Evolutionary conservation across 768 basidiomycete species (phyloP), one percentile per base, ranked within the genome.

Genomic region (Trametes gibbosa): DNA sequence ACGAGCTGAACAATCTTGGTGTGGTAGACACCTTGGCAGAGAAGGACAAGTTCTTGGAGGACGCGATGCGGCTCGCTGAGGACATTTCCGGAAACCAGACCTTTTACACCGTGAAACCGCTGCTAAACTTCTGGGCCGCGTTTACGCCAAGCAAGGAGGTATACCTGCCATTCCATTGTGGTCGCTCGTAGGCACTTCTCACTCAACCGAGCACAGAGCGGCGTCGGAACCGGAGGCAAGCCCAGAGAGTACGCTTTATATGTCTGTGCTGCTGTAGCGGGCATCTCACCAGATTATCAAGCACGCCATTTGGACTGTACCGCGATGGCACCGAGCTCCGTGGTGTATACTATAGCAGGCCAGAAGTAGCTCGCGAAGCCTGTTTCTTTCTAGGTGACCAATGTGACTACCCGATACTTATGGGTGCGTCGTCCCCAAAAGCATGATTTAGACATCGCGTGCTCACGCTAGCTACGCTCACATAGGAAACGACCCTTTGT

Each of bases 91-190:
- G 78, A 27, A 90, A 90, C 66, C 85, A 89, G 63, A 90, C 90
- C 0, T 91, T 90, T 69, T 79, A 85, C 61, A 85, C 87, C 0
- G 89, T 92, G 19, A 82, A 81, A 64, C 88, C 89, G 2, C 73
- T 91, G 46, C 72, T 92, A 63, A 92, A 91, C 67, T 89, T 91
- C 63, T 92, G 88, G 87, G 89, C 86, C 5, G 87, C 86, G 0
- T 91, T 89, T 63, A 76, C 86, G 19, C 84, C 90, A 0, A 91
- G 90, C 69, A 79, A 79, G 59, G 87, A 90, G 78, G 90, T 87
- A 35, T 16, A 64, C 57, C 24, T 47, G 32, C 25, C n/a, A n/a
- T 21, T 17, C 23, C 42, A 4, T 46, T 8, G 23, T 19, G 6
- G 5, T 37, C 35, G 2, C 8, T 5, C 50, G 21, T 23, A 12